Conservation (phyloP, 306 rosid genomes). For the Aeschynomene evenia region DNA sequence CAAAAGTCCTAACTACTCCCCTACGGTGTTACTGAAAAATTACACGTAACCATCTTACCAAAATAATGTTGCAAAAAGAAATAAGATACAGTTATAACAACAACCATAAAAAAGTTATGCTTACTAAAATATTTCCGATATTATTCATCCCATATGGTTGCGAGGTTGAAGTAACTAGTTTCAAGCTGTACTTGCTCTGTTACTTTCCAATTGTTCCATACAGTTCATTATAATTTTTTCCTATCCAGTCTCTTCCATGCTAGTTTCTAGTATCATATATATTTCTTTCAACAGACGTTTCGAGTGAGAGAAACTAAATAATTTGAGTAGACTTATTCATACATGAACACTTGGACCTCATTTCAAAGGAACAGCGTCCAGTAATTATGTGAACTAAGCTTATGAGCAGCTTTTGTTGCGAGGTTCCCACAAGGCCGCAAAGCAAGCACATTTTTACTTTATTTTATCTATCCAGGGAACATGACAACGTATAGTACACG, state of each 20-base stretch:
- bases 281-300: not conserved
- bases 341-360: not conserved
- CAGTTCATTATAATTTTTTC: no score
- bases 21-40: no score
- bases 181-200: not conserved
- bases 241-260: slow-evolving; percentile 1
- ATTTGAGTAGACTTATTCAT: not conserved
- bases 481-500: no score
- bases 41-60: no score
- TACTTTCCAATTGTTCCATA: no score
- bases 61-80: not conserved
- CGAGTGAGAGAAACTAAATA: not conserved
- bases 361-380: not conserved
- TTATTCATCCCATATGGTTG: not conserved
- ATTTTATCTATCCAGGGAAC: not conserved
- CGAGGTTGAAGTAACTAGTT: not conserved
- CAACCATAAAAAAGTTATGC: not conserved
- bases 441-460: not conserved
- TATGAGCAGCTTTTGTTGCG: no score
- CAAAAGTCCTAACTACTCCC: no score
- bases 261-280: no score
- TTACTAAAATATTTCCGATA: not conserved
- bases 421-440: no score
- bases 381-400: no score
- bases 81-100: no score